Percentiles rank a stretch among this genome's conserved stretches.
Evolutionary conservation across 495 filamentous ascomycete genomes (phyloP).

Genomic region (Apodospora peruviana): DNA sequence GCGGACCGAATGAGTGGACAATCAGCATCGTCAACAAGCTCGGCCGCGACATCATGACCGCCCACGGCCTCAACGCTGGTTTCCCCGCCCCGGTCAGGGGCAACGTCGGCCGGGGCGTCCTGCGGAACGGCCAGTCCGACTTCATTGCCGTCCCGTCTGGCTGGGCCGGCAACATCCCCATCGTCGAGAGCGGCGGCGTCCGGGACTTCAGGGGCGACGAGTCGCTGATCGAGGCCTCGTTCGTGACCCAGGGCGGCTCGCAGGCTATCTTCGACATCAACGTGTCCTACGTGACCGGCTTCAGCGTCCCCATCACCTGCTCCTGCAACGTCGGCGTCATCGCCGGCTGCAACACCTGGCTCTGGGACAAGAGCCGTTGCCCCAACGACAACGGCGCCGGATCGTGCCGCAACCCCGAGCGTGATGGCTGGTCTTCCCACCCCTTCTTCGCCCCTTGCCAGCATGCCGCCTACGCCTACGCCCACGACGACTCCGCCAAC

Average conservation of each 20-base stretch:
- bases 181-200: slow-evolving; percentile 2
- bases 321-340: slow-evolving; percentile 1
- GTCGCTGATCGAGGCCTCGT: slow-evolving; percentile 4
- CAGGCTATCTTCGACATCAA: slow-evolving; percentile 1
- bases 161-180: not conserved
- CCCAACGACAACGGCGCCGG: not conserved
- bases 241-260: not conserved
- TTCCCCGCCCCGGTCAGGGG: not conserved
- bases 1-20: not conserved
- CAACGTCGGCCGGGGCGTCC: not conserved
- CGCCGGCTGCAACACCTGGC: not conserved
- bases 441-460: not conserved
- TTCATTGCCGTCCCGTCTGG: not conserved
- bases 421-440: not conserved
- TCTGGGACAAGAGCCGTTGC: not conserved
- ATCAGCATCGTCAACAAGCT: not conserved
- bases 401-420: not conserved
- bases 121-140: not conserved
- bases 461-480: not conserved
- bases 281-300: slow-evolving; percentile 4
- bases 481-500: not conserved
- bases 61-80: not conserved
- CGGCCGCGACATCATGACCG: not conserved
- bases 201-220: not conserved
- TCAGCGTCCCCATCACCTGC: slow-evolving; percentile 3